Evolutionary conservation across 2,329 filamentous ascomycete species (phyloP), one percentile per base, ranked within the genome.

Genomic region (Fusarium kyushuense): DNA sequence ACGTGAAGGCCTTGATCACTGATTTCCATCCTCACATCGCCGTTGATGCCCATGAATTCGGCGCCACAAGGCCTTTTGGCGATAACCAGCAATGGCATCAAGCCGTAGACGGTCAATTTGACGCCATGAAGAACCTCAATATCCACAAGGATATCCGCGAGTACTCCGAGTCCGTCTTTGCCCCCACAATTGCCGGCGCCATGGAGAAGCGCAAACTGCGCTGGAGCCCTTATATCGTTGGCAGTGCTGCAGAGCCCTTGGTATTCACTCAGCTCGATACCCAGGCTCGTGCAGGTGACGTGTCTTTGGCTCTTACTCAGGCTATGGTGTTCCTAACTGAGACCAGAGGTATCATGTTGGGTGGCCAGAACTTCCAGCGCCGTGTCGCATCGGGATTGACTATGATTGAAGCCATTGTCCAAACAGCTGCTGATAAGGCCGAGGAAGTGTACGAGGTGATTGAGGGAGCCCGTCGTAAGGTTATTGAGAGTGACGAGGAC

Each of bases 281-380:
- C 0, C 65, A 72, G 41, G 69, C 74, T 0, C 67, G 67, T 23
- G 69, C 72, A 2, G 74, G 72, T 0, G 72, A 74, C 25, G 74
- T 74, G 1, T 75, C 74, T 0, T 52, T 75, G 7, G 74, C 65
- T 1, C 45, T 76, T 2, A 72, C 62, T 1, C 74, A 76, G 10
- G 58, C 74, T 0, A 62, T 76, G 35, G 71, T 76, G 0, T 74
- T 76, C 4, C 61, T 76, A 2, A 69, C 70, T 3, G 74, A 76
- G 46, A 74, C 69, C 0, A 55, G 74, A n/a, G 74, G 74, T 1
- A 75, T 77, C 2, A 74, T 70, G 53, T 58, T 78, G 2, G 76
- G 74, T 1, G 65, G 72, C n/a, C 76, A 76, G 49, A 75, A 78
- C 36, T 76, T 77, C 5, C 76, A 78, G 51, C 72, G 74, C 0